phyloP scores from a whole-genome alignment of 306 rosid genomes.

The Quercus variabilis region DNA sequence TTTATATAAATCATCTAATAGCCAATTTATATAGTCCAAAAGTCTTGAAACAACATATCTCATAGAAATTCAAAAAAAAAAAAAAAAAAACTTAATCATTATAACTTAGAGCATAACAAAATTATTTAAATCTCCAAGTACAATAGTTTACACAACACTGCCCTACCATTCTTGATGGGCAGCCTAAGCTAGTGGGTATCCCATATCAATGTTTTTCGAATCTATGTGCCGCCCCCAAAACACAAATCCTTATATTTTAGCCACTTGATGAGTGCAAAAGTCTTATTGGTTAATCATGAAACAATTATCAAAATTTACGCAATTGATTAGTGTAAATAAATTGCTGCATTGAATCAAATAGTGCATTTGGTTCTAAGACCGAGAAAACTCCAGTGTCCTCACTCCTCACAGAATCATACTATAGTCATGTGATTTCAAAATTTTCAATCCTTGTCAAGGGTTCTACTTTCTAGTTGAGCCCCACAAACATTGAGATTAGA shows the following conservation, averaged over 20 bases:
- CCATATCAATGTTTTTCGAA: too few species aligned
- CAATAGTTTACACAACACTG: background rate
- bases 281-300: background rate
- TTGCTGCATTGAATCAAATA: background rate
- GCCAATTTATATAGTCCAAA: too few species aligned
- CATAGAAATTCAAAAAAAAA: too few species aligned
- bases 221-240: too few species aligned
- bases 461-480: background rate
- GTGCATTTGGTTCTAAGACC: background rate
- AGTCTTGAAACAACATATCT: too few species aligned
- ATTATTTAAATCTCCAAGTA: too few species aligned
- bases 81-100: too few species aligned
- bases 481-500: too few species aligned
- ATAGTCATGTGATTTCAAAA: background rate
- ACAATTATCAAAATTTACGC: background rate
- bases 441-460: background rate
- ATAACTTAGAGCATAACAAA: too few species aligned
- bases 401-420: background rate
- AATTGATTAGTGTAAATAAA: background rate
- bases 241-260: background rate
- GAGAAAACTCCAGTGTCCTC: background rate
- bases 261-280: background rate
- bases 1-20: too few species aligned
- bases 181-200: background rate
- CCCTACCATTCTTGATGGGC: conserved; percentile 6